These are phyloP conservation scores for Neofusicoccum sp. DNA, from an alignment of 2,329 filamentous ascomycete species.

Conservation along the genomic window DNA sequence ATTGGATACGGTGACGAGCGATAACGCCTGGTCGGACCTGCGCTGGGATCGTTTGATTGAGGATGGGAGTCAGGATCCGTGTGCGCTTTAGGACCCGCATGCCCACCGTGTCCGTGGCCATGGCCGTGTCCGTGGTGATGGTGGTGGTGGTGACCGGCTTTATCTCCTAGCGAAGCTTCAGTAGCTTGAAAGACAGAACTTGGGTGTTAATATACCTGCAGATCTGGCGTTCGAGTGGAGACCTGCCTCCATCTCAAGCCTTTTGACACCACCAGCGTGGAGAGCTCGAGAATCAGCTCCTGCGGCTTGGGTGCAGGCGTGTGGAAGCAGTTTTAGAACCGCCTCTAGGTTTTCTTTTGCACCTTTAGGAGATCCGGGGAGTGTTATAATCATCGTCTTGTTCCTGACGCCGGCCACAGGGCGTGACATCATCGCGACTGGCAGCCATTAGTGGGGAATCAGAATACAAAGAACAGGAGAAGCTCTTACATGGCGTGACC, in stretches of 20 bases:
- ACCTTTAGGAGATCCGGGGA: constrained; percentile 93
- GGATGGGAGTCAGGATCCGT: constrained; percentile 61
- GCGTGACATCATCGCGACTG: constrained; percentile 95
- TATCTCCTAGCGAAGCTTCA: neutral
- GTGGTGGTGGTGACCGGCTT: constrained; percentile 29
- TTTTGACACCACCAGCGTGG: constrained; percentile 78
- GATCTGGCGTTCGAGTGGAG: constrained; percentile 39
- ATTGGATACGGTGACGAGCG: constrained; percentile 90
- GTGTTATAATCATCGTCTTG: constrained; percentile 76
- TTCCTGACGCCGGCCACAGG: constrained; percentile 87
- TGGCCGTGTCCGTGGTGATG: constrained; percentile 56
- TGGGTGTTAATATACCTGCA: constrained; percentile 22
- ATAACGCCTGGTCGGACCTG: constrained; percentile 66
- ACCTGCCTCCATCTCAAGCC: constrained; percentile 80
- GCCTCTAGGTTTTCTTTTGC: constrained; percentile 90
- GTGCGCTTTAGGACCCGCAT: constrained; percentile 61
- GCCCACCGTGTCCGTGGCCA: constrained; percentile 58
- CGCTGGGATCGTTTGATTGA: constrained; percentile 59
- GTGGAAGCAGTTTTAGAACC: constrained; percentile 83
- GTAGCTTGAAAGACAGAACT: neutral
- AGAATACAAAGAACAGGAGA: neutral
- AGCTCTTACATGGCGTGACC: constrained; percentile 79
- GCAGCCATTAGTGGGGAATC: constrained; percentile 16
- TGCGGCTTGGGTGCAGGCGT: constrained; percentile 87
- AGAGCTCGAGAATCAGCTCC: constrained; percentile 77